Base-by-base conservation (phyloP, 108 stramenopile genomes). In the Heterococcus sp. region DNA sequence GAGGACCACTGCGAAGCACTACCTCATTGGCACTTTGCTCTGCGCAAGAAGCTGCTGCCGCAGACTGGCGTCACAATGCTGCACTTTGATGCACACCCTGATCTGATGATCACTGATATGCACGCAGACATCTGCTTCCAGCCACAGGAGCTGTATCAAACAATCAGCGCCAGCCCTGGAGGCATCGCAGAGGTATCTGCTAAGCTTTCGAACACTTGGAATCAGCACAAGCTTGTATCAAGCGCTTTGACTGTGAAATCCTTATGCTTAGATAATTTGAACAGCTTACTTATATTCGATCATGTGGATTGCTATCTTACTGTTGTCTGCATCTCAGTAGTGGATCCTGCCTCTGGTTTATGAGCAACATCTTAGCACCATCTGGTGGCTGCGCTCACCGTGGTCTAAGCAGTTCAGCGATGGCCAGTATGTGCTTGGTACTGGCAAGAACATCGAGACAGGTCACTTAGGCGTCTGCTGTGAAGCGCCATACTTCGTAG, bases 41-140 rank as follows among this genome's bases (percentile, higher is more conserved):
- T 85, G 21, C 75, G 82, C n/a, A 11, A 29, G 3, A 72, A 82
- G 36, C 8, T 32, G 37, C 72, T 85, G 69, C 80, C 84, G 0
- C 68, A 76, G 30, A 30, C 32, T 14, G 76, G 26, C 76, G 34
- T 76, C 2, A 35, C 36, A 4, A 71, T 84, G 63, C 36, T 87
- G 28, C 87, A 87, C 33, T 33, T 82, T 21, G 87, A 87, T 68
- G 85, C 85, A n/a, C 87, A 87, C 73, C 87, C 87, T 14, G 87
- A 87, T 32, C 30, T 87, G 2, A 71, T 68, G 63, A 65, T 77
- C 27, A 84, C 85, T 2, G 85, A 84, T 76, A 82, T 83, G 82
- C 81, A 66, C 21, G 81, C 83, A 32, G 75, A 35, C 0, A 71
- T 73, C 29, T 84, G 82, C 82, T 82, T 83, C 58, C 32, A 26